Conservation (phyloP, 192 early-diverging fungal species). For the Podila epigama region DNA sequence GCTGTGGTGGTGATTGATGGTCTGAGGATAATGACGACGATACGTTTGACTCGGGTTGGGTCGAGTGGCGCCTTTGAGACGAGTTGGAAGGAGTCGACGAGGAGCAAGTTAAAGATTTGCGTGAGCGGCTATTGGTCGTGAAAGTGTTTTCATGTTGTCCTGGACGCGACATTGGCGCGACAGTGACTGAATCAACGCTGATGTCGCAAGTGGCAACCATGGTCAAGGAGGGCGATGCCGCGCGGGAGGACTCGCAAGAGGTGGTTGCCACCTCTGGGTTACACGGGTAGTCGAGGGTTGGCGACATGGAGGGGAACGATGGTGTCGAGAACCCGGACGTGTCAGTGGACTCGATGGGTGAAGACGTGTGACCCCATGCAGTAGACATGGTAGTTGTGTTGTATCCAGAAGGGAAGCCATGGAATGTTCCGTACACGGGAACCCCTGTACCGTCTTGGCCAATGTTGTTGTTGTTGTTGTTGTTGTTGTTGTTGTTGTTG, state of each 20-base stretch:
- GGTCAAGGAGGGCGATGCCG: conserved; percentile 28
- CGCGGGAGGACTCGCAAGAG: conserved; percentile 32
- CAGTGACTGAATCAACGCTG: background rate
- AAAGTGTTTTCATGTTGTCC: no score
- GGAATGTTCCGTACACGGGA: no score
- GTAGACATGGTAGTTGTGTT: no score
- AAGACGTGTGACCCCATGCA: background rate
- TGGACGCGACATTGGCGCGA: no score
- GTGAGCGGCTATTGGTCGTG: no score
- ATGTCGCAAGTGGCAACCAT: no score
- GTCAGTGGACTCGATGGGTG: conserved; percentile 28
- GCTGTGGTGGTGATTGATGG: background rate
- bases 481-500: background rate
- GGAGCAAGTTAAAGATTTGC: no score
- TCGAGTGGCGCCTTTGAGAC: conserved; percentile 35
- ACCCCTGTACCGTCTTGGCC: background rate
- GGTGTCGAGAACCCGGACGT: conserved; percentile 30
- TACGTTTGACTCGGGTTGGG: conserved; percentile 22
- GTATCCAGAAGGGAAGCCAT: no score
- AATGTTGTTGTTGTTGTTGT: background rate
- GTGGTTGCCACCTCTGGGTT: conserved; percentile 1
- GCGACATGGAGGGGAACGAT: conserved; percentile 30
- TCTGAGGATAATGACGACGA: background rate
- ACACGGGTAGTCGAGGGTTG: conserved; percentile 11
- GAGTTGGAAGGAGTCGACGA: background rate